Evolutionary conservation across 371 early-diverging fungal genomes (phyloP).

Genomic region (Fennellomyces sp.): DNA sequence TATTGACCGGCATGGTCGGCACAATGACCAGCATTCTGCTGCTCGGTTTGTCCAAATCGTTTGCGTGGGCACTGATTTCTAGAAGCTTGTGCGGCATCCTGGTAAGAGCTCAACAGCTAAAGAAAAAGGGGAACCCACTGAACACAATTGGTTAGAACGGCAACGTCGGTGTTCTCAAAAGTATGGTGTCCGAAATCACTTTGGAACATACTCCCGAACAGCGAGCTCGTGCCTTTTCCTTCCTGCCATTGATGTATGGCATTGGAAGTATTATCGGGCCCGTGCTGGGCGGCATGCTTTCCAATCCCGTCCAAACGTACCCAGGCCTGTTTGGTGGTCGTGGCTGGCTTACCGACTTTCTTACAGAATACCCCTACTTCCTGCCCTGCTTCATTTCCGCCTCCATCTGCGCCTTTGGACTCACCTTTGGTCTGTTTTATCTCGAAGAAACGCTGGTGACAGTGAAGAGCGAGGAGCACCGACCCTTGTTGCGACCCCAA

Average conservation of each 20-base stretch:
- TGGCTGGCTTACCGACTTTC: constrained; percentile 50
- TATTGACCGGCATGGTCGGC: constrained; percentile 83
- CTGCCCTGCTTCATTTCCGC: constrained; percentile 84
- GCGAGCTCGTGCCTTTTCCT: constrained; percentile 58
- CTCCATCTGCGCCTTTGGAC: constrained; percentile 62
- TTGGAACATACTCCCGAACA: constrained; percentile 34
- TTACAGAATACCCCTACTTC: constrained; percentile 78
- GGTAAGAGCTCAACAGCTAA: constrained; percentile 19
- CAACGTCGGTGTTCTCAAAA: constrained; percentile 84
- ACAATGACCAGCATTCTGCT: constrained; percentile 66
- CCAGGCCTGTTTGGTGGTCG: constrained; percentile 69
- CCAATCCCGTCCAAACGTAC: constrained; percentile 72
- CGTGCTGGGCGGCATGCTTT: constrained; percentile 52
- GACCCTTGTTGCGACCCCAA: neutral
- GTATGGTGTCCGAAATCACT: constrained; percentile 86
- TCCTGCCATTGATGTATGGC: constrained; percentile 61
- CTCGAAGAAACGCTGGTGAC: constrained; percentile 75
- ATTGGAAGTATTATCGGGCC: constrained; percentile 72
- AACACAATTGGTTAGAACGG: constrained; percentile 41
- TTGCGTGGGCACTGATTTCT: constrained; percentile 68
- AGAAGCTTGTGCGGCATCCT: constrained; percentile 79
- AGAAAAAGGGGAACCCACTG: neutral
- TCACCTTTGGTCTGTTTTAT: constrained; percentile 66
- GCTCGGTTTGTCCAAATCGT: constrained; percentile 77
- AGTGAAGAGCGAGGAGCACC: neutral